Evolutionary conservation across 2,329 filamentous ascomycete genomes (phyloP), one percentile per base, ranked within the genome.

Genomic region (Talaromyces atroroseus): DNA sequence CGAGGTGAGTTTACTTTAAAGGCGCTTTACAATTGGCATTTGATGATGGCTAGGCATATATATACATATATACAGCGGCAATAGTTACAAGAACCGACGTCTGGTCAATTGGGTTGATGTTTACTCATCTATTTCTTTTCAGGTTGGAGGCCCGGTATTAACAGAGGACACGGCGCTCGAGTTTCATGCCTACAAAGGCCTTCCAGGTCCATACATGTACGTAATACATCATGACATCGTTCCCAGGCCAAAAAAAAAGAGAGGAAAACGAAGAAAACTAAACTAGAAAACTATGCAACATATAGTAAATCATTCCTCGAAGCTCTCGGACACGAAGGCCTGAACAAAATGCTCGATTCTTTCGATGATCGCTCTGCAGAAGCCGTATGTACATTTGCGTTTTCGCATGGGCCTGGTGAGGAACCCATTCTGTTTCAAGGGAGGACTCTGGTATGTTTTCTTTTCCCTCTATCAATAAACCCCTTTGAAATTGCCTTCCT

Each of bases 101-200:
- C n/a, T n/a, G 26, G 11, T 11, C 8, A 29, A 8, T 29, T 2
- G 4, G 3, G 3, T 42, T 20, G 3, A 20, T 12, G 12, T 23
- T 44, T 44, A 44, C 40, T 44, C 10, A 21, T 16, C 8, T 6
- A 16, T 36, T 18, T 10, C 40, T 44, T 20, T 44, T 20, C 54
- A 95, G 90, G 75, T 94, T 49, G 79, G 87, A 66, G 91, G 91
- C 0, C 92, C 95, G 3, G 94, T 96, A 8, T 80, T 99, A 40
- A 92, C 96, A 11, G 94, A 99, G 75, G 94, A 99, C 73, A 99
- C 94, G 16, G 91, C 91, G 63, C 80, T 99, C 49, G 95, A 91
- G 77, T 99, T 96, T 71, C 87, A 89, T 68, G 92, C 92, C 20
- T 82, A 96, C 59, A 85, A 89, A 58, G 92, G 91, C n/a, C 80